These are phyloP conservation scores for Colletotrichum euphorbiae DNA, from an alignment of 2,329 filamentous ascomycete species.

Conservation along the genomic window DNA sequence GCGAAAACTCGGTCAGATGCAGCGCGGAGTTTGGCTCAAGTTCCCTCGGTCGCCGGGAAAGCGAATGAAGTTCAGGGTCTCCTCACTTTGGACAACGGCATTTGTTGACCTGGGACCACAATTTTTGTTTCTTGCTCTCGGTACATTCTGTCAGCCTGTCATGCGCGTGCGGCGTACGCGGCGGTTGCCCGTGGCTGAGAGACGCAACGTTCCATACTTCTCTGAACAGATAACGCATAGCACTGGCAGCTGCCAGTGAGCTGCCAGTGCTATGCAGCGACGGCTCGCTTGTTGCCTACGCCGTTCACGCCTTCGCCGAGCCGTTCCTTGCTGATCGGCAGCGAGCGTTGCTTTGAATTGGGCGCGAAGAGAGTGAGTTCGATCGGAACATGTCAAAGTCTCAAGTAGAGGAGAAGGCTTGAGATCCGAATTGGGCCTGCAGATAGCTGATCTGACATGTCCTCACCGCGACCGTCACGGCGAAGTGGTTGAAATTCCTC, in stretches of 20 bases:
- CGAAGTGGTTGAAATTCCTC: constrained; percentile 23
- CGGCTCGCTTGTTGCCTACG: constrained; percentile 9
- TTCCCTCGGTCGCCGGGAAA: constrained; percentile 7
- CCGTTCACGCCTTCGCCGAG: constrained; percentile 8
- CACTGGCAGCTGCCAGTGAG: neutral
- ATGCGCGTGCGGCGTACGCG: constrained; percentile 11
- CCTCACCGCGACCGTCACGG: constrained; percentile 23
- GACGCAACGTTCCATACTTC: constrained; percentile 38
- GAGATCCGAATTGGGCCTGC: constrained; percentile 27
- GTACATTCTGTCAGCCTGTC: constrained; percentile 5
- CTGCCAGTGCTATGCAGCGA: neutral
- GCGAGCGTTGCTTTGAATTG: constrained; percentile 4
- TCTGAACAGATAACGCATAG: neutral
- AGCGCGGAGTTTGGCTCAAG: constrained; percentile 11
- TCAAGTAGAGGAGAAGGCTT: constrained; percentile 13
- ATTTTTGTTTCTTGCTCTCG: constrained; percentile 11
- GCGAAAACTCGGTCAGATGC: constrained; percentile 21
- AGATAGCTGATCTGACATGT: constrained; percentile 35
- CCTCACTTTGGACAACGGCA: constrained; percentile 21
- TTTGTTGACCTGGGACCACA: constrained; percentile 7
- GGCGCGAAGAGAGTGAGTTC: constrained; percentile 1
- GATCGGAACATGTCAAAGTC: constrained; percentile 20
- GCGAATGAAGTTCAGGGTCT: constrained; percentile 20
- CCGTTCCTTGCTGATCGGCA: constrained; percentile 18
- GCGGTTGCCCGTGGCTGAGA: constrained; percentile 11